Base-by-base conservation (phyloP, 139 green algal genomes). In the Edaphochlamys debaryana region DNA sequence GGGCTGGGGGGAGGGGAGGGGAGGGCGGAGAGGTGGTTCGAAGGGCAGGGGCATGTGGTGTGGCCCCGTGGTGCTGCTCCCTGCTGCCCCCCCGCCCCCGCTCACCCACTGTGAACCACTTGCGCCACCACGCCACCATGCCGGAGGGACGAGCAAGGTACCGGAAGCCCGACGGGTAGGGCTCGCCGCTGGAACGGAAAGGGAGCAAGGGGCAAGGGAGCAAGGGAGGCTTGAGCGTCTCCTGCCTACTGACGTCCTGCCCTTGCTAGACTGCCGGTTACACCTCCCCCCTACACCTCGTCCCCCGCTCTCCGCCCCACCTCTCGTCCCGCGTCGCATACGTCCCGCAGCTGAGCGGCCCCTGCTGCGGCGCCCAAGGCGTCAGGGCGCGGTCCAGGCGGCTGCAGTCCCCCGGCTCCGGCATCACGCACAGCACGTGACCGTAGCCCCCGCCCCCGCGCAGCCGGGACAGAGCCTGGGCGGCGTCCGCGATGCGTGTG, bases 71-170 rank as follows among this genome's bases (percentile, higher is more conserved):
- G 58, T 66, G 25, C 6, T 66, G 29, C 20, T 13, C 56, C 56
- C 23, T 6, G 25, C 15, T 25, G 25, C 56, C 56, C 56, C n/a
- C 56, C 56, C 56, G 25, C 56, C 32, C n/a, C n/a, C n/a, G 41
- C 63, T 19, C 34, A 40, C 63, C 54, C 9, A 30, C 54, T 1
- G 72, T 79, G 72, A 56, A 56, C 72, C 72, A 79, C 37, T 79
- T 79, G 36, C 54, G 37, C 72, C 72, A 79, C 72, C 54, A 79
- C 19, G n/a, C 70, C n/a, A 32, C 48, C 45, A 78, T 32, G 17
- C 70, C 70, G 69, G 42, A n/a, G 45, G 32, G 9, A 30, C 20
- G 23, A 5, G 9, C 7, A 6, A 78, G 48, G 48, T 66, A 78
- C 5, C 13, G 19, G 32, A 66, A 66, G 0, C 11, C 48, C 2